Base-by-base conservation (phyloP, 345 rosid species). In the Clausena lansium region DNA sequence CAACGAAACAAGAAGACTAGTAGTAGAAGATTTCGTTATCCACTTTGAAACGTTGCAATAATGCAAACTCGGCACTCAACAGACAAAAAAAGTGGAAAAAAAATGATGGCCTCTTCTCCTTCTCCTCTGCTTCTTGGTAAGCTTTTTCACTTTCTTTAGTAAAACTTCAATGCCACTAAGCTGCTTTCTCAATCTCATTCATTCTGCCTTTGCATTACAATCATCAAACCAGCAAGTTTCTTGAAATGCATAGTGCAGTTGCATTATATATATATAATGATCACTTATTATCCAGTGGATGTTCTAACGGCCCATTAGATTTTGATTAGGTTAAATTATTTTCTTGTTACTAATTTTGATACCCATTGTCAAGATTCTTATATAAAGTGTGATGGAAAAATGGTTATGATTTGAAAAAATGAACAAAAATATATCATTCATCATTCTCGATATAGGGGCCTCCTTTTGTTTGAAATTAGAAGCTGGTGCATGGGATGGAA, bases 91-190 rank as follows among this genome's bases (percentile, higher is more conserved):
- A 11, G 1, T 13, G 50, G 17, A 45, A 45, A 45, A 45, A 14
- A 45, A 11, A 45, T 13, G 50, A 87, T 92, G 94, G 91, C 90
- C 72, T 80, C 88, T 68, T 84, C 91, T 73, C 79, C 86, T 78
- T 81, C 88, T 25, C 83, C 89, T 74, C 87, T 89, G 76, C 85
- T 88, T 62, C 83, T 86, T 67, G 86, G 90, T 88, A 86, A 76
- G 35, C 57, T 13, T 28, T 8, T 33, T 17, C 17, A 10, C 19
- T 64, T 36, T 17, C 13, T 68, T 54, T 45, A 13, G 50, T 45
- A 45, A 45, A 45, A 45, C 50, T 3, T 45, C 50, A 45, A 45
- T 45, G 50, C 50, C 50, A 3, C 13, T 45, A 13, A 45, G 50
- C 50, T 45, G 50, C 50, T 45, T 45, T 13, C 50, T 45, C 17